These are phyloP conservation scores for Rhodotorula taiwanensis DNA, from an alignment of 768 basidiomycete species.

Conservation along the genomic window DNA sequence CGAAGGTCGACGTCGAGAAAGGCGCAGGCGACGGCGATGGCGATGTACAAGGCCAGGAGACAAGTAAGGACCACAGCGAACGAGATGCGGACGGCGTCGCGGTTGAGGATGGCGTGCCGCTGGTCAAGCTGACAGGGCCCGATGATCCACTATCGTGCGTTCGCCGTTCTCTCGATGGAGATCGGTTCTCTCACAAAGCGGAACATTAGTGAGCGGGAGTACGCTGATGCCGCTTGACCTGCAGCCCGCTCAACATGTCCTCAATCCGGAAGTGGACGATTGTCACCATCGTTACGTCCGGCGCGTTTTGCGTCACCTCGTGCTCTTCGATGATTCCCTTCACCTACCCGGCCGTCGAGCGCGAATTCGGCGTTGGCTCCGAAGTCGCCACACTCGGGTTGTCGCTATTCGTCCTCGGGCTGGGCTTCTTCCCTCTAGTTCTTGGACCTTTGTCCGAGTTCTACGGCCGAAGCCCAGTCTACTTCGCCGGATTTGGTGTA, in stretches of 20 bases:
- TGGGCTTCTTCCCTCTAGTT: constrained; percentile 43
- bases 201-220: background rate
- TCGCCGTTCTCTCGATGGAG: background rate
- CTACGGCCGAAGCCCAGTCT: constrained; percentile 20
- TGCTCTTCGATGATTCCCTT: constrained; percentile 24
- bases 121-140: constrained; percentile 12
- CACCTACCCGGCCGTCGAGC: constrained; percentile 45
- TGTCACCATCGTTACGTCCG: constrained; percentile 33
- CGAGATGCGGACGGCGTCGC: constrained; percentile 20
- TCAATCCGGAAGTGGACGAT: constrained; percentile 39
- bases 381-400: constrained; percentile 49
- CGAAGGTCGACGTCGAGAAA: background rate
- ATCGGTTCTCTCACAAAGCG: too few species aligned
- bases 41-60: background rate
- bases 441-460: constrained; percentile 50
- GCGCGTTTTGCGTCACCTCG: constrained; percentile 33
- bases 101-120: constrained; percentile 21
- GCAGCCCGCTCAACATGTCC: constrained; percentile 31
- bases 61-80: background rate
- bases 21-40: background rate
- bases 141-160: constrained; percentile 22
- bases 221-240: too few species aligned
- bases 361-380: constrained; percentile 53
- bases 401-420: constrained; percentile 24
- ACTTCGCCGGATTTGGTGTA: constrained; percentile 28